A percentile compares a stretch with the other conserved stretches of the same genome.
Evolutionary conservation across 768 basidiomycete species (phyloP).

Genomic region (Solioccasus polychromus): DNA sequence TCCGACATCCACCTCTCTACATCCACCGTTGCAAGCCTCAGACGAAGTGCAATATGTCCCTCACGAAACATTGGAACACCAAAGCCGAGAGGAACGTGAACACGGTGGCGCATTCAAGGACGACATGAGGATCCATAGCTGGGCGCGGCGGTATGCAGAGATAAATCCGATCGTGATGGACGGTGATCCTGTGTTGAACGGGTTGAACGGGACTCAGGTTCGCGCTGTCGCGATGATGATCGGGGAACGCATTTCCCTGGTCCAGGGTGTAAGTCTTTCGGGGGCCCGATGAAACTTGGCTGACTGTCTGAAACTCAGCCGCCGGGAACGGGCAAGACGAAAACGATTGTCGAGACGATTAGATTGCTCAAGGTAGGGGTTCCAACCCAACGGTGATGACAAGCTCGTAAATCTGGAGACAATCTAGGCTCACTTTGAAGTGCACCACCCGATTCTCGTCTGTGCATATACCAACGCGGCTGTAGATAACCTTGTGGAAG

Average conservation of each 20-base stretch:
- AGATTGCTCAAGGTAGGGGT: conserved; percentile 67
- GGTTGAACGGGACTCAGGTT: conserved; percentile 74
- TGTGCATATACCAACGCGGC: conserved; percentile 94
- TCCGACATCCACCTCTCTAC: conserved; percentile 20
- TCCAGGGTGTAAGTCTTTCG: conserved; percentile 72
- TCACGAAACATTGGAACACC: conserved; percentile 39
- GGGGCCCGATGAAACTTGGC: background rate
- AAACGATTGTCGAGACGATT: conserved; percentile 84
- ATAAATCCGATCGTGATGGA: conserved; percentile 61
- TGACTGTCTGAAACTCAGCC: conserved; percentile 45
- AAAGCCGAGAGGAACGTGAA: conserved; percentile 21
- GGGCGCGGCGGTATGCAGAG: conserved; percentile 68
- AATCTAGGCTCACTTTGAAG: conserved; percentile 69
- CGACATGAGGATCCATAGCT: conserved; percentile 77
- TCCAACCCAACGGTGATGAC: background rate
- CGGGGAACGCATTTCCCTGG: conserved; percentile 69
- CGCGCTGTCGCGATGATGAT: conserved; percentile 87
- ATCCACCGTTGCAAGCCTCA: conserved; percentile 36
- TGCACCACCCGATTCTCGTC: conserved; percentile 83
- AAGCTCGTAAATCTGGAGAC: background rate
- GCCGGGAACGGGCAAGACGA: conserved; percentile 91
- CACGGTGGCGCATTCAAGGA: conserved; percentile 56
- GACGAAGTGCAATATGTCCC: conserved; percentile 39
- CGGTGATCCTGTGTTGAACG: conserved; percentile 69
- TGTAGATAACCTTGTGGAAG: conserved; percentile 86